Conservation (phyloP, 2,329 filamentous ascomycete species). For the Coniochaeta sp. region DNA sequence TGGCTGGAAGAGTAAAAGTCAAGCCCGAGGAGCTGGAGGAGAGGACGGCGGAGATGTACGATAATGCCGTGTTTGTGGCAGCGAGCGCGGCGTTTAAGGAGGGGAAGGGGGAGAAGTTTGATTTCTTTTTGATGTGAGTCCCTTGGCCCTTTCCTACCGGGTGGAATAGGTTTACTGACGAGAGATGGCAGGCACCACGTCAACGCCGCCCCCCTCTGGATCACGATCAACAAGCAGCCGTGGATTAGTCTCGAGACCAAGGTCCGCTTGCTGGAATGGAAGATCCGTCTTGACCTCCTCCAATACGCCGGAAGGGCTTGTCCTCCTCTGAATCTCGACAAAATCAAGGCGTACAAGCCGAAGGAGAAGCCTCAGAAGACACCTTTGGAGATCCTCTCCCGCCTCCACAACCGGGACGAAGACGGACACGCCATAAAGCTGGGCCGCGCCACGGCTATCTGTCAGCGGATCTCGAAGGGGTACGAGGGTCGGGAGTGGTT, state of each 20-base stretch:
- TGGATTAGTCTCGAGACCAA: slow-evolving; percentile 59
- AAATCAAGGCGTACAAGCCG: slow-evolving; percentile 54
- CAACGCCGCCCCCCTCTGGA: slow-evolving; percentile 65
- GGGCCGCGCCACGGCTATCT: slow-evolving; percentile 61
- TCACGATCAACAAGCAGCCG: slow-evolving; percentile 52
- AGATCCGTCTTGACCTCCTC: slow-evolving; percentile 66
- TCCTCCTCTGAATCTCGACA: slow-evolving; percentile 51
- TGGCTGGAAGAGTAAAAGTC: slow-evolving; percentile 54
- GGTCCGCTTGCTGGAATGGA: slow-evolving; percentile 70
- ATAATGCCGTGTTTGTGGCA: slow-evolving; percentile 46
- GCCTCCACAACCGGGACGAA: slow-evolving; percentile 48
- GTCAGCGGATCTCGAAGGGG: slow-evolving; percentile 40
- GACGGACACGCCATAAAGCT: slow-evolving; percentile 81
- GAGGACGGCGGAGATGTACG: slow-evolving; percentile 58
- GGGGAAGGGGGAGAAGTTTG: slow-evolving; percentile 62
- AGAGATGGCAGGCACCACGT: slow-evolving; percentile 62
- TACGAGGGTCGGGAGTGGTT: slow-evolving; percentile 42
- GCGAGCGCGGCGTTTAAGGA: slow-evolving; percentile 53
- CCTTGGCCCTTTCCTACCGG: background rate
- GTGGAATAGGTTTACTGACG: slow-evolving; percentile 4
- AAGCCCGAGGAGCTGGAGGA: slow-evolving; percentile 48
- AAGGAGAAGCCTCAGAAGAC: slow-evolving; percentile 27
- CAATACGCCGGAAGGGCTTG: slow-evolving; percentile 65
- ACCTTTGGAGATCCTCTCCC: slow-evolving; percentile 39
- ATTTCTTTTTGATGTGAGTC: slow-evolving; percentile 65